Evolutionary conservation across 441 rosid genomes (phyloP).

Genomic region (Aquilaria agallochum): DNA sequence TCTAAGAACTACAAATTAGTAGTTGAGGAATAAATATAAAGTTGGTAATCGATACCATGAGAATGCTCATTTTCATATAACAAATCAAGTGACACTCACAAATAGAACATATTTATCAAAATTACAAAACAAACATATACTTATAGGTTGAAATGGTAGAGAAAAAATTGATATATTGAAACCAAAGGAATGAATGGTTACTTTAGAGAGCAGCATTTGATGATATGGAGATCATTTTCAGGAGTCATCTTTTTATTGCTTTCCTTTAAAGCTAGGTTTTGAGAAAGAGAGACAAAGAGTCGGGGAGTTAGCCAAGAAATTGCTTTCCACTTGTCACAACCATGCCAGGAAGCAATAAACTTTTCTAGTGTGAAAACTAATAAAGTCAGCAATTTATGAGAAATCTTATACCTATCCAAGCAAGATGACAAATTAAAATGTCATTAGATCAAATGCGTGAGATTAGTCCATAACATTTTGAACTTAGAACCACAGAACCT

Average conservation of each 20-base stretch:
- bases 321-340: constrained; percentile 21
- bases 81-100: background rate
- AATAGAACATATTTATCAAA: background rate
- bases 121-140: background rate
- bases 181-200: constrained; percentile 28
- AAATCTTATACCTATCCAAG: background rate
- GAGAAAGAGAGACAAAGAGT: background rate
- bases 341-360: constrained; percentile 2
- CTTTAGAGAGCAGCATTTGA: constrained; percentile 17
- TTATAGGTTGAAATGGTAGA: background rate
- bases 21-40: background rate
- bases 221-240: constrained; percentile 14
- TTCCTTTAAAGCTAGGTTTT: background rate
- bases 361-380: constrained; percentile 10
- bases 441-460: background rate
- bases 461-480: too few relatives aligned
- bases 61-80: too few relatives aligned
- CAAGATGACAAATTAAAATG: background rate
- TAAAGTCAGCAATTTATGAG: background rate
- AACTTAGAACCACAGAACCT: too few relatives aligned
- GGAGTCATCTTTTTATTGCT: constrained; percentile 8
- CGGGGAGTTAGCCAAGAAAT: constrained; percentile 15
- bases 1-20: background rate
- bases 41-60: too few relatives aligned
- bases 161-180: background rate